These are phyloP conservation scores for Fusarium dlaminii DNA, from an alignment of 2,329 filamentous ascomycete species.

Conservation along the genomic window DNA sequence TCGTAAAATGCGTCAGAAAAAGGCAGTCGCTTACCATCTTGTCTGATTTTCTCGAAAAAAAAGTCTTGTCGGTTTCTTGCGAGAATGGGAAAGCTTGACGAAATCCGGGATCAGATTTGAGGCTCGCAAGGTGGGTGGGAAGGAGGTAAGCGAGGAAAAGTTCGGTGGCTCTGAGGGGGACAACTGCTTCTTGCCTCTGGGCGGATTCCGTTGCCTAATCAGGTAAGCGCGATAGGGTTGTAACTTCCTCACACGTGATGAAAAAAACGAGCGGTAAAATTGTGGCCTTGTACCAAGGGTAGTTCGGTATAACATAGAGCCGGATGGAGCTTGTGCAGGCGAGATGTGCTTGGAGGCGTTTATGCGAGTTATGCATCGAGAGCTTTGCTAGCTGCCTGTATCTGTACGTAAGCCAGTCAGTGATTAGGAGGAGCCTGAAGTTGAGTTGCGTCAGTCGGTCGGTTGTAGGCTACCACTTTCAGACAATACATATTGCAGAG, in stretches of 20 bases:
- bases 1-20: conserved; percentile 28
- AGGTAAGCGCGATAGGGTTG: conserved; percentile 47
- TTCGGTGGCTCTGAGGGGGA: conserved; percentile 54
- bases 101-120: conserved; percentile 67
- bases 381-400: conserved; percentile 9
- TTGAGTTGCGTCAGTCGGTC: conserved; percentile 10
- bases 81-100: conserved; percentile 60
- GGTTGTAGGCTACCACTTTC: conserved; percentile 26
- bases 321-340: conserved; percentile 34
- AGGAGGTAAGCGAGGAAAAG: conserved; percentile 60
- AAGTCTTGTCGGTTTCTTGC: conserved; percentile 55
- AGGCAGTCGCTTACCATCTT: conserved; percentile 71
- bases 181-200: conserved; percentile 47
- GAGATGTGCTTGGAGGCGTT: conserved; percentile 18
- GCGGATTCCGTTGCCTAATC: conserved; percentile 51
- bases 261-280: neutral
- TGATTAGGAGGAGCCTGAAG: conserved; percentile 10
- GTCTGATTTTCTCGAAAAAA: conserved; percentile 62
- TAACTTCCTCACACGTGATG: conserved; percentile 51
- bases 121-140: conserved; percentile 60
- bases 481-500: conserved; percentile 1
- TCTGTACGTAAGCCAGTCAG: conserved; percentile 24
- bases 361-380: conserved; percentile 35
- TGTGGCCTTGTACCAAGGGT: neutral
- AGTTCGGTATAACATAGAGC: conserved; percentile 39